Percentiles rank a stretch among this genome's conserved stretches.
Evolutionary conservation across 1,284 basidiomycete species (phyloP).

Genomic region (Melampsora occidentalis): DNA sequence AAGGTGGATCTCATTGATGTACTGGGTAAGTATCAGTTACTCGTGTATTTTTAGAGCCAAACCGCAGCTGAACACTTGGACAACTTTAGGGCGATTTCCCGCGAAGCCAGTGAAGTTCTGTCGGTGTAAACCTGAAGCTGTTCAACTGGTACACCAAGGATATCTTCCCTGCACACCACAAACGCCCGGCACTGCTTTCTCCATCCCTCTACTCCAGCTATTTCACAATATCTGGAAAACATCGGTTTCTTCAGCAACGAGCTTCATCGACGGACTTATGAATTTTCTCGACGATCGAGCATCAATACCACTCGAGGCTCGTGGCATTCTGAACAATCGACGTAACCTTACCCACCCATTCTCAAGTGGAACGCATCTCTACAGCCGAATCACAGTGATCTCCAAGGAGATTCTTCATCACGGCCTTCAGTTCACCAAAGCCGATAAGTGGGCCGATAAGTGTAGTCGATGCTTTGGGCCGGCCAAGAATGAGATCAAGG

Average conservation of each 20-base stretch:
- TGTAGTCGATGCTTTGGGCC: too few relatives aligned
- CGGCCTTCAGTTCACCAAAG: not conserved
- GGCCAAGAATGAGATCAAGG: too few relatives aligned
- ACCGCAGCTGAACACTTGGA: not conserved
- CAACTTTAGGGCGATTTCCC: not conserved
- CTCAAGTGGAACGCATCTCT: not conserved
- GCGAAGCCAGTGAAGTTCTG: not conserved
- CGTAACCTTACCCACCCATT: constrained; percentile 13
- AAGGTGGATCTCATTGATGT: too few relatives aligned
- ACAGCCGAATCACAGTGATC: not conserved
- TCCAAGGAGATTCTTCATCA: not conserved
- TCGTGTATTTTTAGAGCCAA: too few relatives aligned
- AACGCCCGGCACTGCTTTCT: too few relatives aligned
- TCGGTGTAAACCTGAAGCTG: constrained; percentile 16
- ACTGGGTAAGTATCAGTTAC: too few relatives aligned
- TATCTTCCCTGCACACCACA: not conserved
- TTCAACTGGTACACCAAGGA: constrained; percentile 6
- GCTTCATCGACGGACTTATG: not conserved
- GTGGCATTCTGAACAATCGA: not conserved
- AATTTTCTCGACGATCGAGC: constrained; percentile 3
- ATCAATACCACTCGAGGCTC: not conserved
- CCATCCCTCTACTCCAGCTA: constrained; percentile 10
- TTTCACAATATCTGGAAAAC: constrained; percentile 16
- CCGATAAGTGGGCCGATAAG: not conserved
- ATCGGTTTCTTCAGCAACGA: not conserved